Conservation (phyloP, 2,329 filamentous ascomycete genomes). For the Westerdykella sp. region DNA sequence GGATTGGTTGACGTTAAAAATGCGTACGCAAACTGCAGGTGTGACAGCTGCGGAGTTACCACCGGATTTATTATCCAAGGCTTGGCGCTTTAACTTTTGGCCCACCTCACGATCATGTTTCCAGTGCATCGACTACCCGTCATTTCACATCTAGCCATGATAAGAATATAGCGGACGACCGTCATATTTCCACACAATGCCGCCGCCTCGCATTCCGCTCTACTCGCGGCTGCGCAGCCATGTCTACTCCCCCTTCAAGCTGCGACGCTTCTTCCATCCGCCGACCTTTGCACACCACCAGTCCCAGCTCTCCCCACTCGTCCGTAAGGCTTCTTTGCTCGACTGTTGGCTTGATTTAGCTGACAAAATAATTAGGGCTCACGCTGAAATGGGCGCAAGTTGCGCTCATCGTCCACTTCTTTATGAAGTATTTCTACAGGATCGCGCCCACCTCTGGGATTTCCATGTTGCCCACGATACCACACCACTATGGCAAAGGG, state of each 20-base stretch:
- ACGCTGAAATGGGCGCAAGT: no score
- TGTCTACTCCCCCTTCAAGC: not conserved
- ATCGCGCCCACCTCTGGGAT: constrained; percentile 60
- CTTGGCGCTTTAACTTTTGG: constrained; percentile 6
- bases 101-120: not conserved
- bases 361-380: no score
- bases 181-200: constrained; percentile 8
- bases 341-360: no score
- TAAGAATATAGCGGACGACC: constrained; percentile 10
- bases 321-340: constrained; percentile 3
- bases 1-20: no score
- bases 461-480: constrained; percentile 84
- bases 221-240: constrained; percentile 7
- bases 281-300: constrained; percentile 3
- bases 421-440: constrained; percentile 52
- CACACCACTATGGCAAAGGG: constrained; percentile 10
- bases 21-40: no score
- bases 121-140: not conserved
- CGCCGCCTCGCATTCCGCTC: constrained; percentile 15
- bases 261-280: not conserved
- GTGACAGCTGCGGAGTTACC: no score
- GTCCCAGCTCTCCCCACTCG: not conserved
- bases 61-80: not conserved
- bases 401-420: constrained; percentile 28
- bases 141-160: constrained; percentile 7